phyloP scores from a whole-genome alignment of 768 basidiomycete species.

The Gloeostereum incarnatum region DNA sequence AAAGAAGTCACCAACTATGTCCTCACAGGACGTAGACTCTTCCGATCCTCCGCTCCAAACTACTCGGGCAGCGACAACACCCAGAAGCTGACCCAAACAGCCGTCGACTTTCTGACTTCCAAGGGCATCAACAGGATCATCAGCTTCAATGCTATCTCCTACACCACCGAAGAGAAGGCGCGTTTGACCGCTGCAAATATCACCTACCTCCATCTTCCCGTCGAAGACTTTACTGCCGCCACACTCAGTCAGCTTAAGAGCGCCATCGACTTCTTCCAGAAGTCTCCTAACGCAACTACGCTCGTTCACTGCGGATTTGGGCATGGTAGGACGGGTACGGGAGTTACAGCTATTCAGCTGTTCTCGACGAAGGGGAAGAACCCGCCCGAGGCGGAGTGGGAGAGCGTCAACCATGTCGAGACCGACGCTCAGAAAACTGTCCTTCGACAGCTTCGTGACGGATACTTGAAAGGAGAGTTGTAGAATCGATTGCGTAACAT shows the following conservation, averaged over 20 bases:
- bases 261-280: constrained; percentile 11
- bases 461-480: too few species aligned
- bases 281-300: not conserved
- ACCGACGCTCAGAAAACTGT: not conserved
- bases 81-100: constrained; percentile 10
- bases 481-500: too few species aligned
- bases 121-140: constrained; percentile 13
- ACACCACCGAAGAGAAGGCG: constrained; percentile 5
- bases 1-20: constrained; percentile 8
- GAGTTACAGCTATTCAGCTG: constrained; percentile 7
- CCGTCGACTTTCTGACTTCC: constrained; percentile 10
- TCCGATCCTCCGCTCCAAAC: constrained; percentile 15
- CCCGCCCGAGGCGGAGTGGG: constrained; percentile 1
- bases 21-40: constrained; percentile 9
- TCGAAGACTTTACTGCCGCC: constrained; percentile 13
- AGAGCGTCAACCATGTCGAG: constrained; percentile 2
- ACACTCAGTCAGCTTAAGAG: constrained; percentile 10
- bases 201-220: constrained; percentile 11
- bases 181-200: constrained; percentile 8
- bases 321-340: constrained; percentile 9
- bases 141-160: constrained; percentile 11
- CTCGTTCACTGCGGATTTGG: constrained; percentile 8
- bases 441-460: not conserved
- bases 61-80: constrained; percentile 8
- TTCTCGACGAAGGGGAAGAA: constrained; percentile 1